These are phyloP conservation scores for Viridothelium virens DNA, from an alignment of 495 filamentous ascomycete species.

Conservation along the genomic window DNA sequence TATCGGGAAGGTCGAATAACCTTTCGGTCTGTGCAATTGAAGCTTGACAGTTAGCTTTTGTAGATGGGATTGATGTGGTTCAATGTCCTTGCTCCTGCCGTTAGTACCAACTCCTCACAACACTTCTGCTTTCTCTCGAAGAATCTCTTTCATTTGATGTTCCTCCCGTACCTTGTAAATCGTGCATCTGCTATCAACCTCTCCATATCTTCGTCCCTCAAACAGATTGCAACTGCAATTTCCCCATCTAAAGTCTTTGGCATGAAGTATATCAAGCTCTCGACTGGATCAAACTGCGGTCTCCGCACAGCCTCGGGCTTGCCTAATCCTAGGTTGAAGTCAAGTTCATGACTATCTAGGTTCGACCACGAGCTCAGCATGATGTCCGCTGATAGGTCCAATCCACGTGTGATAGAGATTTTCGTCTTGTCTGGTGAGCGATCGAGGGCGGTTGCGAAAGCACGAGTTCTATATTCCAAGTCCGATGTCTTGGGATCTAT, in stretches of 20 bases:
- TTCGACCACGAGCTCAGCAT: slow-evolving; percentile 51
- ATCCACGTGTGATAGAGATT: slow-evolving; percentile 28
- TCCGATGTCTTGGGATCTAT: slow-evolving; percentile 37
- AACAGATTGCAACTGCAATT: slow-evolving; percentile 38
- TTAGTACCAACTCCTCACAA: no score
- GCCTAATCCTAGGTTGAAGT: slow-evolving; percentile 46
- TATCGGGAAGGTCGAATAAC: no score
- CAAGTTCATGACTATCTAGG: slow-evolving; percentile 38
- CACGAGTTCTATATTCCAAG: slow-evolving; percentile 35
- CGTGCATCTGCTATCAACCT: slow-evolving; percentile 35
- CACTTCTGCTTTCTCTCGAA: no score
- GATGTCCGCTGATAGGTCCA: slow-evolving; percentile 37
- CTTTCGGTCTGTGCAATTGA: no score
- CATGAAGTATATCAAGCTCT: slow-evolving; percentile 45
- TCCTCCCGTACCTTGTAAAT: slow-evolving; percentile 31
- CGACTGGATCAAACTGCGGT: slow-evolving; percentile 40
- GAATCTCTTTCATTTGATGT: no score
- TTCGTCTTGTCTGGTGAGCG: slow-evolving; percentile 31
- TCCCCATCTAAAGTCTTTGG: slow-evolving; percentile 38
- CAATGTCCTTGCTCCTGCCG: no score
- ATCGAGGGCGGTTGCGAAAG: slow-evolving; percentile 39
- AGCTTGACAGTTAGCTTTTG: no score
- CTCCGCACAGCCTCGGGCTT: slow-evolving; percentile 43
- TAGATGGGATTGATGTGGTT: no score
- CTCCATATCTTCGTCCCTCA: slow-evolving; percentile 42